Evolutionary conservation across 23 red algal genomes (phyloP).

Genomic region (Cyanidiococcus yangmingshanensis): DNA sequence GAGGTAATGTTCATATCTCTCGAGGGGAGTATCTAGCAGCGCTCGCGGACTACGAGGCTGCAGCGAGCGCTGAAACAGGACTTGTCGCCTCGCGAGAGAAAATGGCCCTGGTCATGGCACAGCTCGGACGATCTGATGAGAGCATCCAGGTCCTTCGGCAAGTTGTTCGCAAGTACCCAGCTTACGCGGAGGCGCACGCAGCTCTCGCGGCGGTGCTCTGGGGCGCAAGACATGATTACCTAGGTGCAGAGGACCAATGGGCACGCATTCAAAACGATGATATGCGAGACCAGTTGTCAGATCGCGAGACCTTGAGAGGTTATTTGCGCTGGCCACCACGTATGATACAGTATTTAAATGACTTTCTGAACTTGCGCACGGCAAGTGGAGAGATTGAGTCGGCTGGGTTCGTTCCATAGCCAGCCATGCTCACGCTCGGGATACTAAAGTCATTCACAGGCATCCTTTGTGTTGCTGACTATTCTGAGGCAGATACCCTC

Average conservation of each 20-base stretch:
- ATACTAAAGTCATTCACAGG: too few species aligned
- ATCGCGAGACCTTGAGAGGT: background rate
- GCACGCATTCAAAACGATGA: background rate
- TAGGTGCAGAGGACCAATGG: background rate
- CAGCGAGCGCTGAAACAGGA: background rate
- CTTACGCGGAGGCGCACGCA: constrained; percentile 7
- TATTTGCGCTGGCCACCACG: background rate
- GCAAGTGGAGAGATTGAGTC: background rate
- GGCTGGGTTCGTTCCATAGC: background rate
- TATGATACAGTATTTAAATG: background rate
- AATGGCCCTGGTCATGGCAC: constrained; percentile 7
- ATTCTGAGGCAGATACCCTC: too few species aligned
- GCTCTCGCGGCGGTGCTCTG: constrained; percentile 15
- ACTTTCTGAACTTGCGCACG: background rate
- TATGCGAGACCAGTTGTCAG: background rate
- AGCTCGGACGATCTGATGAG: background rate
- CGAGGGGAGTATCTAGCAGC: background rate
- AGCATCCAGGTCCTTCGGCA: constrained; percentile 2
- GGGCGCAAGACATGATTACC: constrained; percentile 8
- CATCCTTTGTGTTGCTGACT: too few species aligned
- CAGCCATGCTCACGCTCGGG: too few species aligned
- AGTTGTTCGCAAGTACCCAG: background rate
- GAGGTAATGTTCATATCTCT: background rate
- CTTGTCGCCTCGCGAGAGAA: background rate
- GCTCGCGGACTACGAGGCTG: constrained; percentile 8